Evolutionary conservation across 257 asterid genomes (phyloP), one percentile per base, ranked within the genome.

Genomic region (Jaltomata sinuosa): DNA sequence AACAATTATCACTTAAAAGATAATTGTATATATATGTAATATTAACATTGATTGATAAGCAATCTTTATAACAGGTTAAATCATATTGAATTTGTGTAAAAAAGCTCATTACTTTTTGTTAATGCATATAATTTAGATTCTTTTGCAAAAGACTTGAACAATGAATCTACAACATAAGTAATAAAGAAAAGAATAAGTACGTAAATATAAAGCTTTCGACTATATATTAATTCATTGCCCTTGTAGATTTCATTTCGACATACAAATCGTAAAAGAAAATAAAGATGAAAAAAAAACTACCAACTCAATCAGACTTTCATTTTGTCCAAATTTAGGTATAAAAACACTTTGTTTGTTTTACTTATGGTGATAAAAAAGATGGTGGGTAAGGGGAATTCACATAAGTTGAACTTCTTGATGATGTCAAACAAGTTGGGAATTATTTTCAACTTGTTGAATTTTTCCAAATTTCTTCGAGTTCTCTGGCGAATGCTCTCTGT

Each of bases 401-500:
- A 72, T 69, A 34, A 31, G 6, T 31, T 65, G 47, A 31, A 16
- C 25, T 65, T 62, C 38, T 27, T 62, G n/a, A n/a, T 10, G 12
- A n/a, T 59, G 34, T 62, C 71, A 27, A 62, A 62, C 34, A 22
- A 59, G 67, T 59, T 29, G 71, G 19, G 9, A 12, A 62, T 64
- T 1, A 29, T 27, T 29, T 32, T 71, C 53, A 87, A 54, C 32
- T 6, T 68, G 85, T 89, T 36, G 97, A 89, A 64, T 89, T 90
- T 14, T 40, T 84, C 99, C 99, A 97, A 55, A 97, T 97, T 19
- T 83, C 87, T 77, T 97, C 99, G 1, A 97, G 98, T 84, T 97
- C 99, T 83, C 91, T 72, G 3, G 99, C 98, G 53, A 97, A 97
- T 0, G 94, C 91, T 91, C 85, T 61, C 42, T 94, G 97, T 85